phyloP scores from a whole-genome alignment of 106 monocot species.

The Chionographis japonica region DNA sequence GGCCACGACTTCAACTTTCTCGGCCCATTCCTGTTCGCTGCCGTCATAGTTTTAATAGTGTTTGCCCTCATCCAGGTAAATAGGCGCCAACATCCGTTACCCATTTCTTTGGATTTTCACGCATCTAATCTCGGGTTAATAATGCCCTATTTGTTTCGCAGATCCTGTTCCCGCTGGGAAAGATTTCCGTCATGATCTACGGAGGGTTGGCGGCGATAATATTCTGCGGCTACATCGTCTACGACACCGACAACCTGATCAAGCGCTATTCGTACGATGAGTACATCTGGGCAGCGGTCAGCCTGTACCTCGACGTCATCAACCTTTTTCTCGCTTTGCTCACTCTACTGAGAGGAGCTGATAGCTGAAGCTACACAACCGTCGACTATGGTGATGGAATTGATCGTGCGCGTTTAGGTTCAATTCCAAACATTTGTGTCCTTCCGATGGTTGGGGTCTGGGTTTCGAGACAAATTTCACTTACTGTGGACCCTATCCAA shows the following conservation, averaged over 20 bases:
- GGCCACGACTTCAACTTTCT: constrained; percentile 81
- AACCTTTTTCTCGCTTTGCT: constrained; percentile 77
- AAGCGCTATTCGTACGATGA: constrained; percentile 87
- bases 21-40: constrained; percentile 67
- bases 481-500: too few relatives aligned
- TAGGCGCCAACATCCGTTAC: too few relatives aligned
- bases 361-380: neutral
- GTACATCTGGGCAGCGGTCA: constrained; percentile 76
- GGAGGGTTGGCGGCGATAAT: constrained; percentile 62
- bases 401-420: too few relatives aligned
- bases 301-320: constrained; percentile 70
- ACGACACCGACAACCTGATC: constrained; percentile 86
- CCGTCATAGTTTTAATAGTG: constrained; percentile 58
- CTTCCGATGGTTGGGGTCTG: too few relatives aligned
- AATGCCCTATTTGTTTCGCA: constrained; percentile 2
- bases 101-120: neutral
- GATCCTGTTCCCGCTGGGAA: constrained; percentile 77
- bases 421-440: too few relatives aligned
- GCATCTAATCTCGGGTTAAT: neutral
- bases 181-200: constrained; percentile 69
- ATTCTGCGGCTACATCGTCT: constrained; percentile 72
- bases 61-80: constrained; percentile 64
- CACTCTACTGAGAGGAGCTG: constrained; percentile 47
- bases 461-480: too few relatives aligned
- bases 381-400: too few relatives aligned